phyloP scores from a whole-genome alignment of 495 filamentous ascomycete species.

The Aspergillus saccharolyticus region DNA sequence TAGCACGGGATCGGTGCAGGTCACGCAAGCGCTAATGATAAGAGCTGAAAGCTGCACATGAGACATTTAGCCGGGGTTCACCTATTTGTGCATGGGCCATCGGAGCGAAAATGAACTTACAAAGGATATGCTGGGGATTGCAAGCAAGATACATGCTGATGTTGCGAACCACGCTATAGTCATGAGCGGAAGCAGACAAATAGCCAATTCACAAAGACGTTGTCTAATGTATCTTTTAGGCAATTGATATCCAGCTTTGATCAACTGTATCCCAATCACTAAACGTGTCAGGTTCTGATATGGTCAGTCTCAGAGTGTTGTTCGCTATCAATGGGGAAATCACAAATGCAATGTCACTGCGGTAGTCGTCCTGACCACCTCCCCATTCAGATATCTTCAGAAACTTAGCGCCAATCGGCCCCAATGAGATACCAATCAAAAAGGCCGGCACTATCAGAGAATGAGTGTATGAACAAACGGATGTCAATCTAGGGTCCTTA shows the following conservation, averaged over 20 bases:
- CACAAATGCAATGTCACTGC: conserved; percentile 43
- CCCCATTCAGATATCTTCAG: conserved; percentile 43
- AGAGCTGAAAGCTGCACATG: conserved; percentile 45
- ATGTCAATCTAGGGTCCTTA: conserved; percentile 23
- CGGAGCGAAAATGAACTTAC: conserved; percentile 16
- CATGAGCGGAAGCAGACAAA: conserved; percentile 38
- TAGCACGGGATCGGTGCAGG: conserved; percentile 57
- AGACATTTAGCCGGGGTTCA: conserved; percentile 7
- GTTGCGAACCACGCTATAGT: conserved; percentile 33
- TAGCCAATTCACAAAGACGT: conserved; percentile 26
- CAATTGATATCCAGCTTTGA: conserved; percentile 32
- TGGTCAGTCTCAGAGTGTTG: neutral
- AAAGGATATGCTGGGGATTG: conserved; percentile 30
- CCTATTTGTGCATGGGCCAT: neutral
- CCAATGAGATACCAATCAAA: conserved; percentile 42
- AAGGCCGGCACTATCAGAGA: conserved; percentile 45
- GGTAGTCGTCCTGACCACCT: conserved; percentile 30
- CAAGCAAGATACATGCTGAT: conserved; percentile 32
- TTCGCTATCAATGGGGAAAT: neutral
- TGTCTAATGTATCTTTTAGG: conserved; percentile 31
- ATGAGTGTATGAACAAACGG: conserved; percentile 2
- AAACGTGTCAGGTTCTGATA: conserved; percentile 42
- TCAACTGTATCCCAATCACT: conserved; percentile 52
- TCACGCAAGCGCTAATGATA: conserved; percentile 58
- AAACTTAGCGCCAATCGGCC: conserved; percentile 45